These are phyloP conservation scores for Rhodosporidiobolus odoratus DNA, from an alignment of 768 basidiomycete species.

Conservation along the genomic window DNA sequence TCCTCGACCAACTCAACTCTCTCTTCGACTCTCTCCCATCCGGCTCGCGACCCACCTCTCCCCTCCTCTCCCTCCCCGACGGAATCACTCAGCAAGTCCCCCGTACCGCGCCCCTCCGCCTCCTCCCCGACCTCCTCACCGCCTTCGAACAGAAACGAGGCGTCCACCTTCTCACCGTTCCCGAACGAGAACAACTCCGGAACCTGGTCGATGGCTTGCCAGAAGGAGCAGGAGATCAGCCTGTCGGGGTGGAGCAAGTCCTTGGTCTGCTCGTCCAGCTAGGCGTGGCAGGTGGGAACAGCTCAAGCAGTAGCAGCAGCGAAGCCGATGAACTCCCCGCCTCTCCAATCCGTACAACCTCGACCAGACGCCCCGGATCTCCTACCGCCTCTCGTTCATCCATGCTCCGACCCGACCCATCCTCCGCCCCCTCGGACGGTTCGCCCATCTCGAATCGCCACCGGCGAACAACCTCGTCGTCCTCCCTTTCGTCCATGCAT, in stretches of 20 bases:
- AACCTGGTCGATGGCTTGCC: not conserved
- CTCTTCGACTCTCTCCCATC: slow-evolving; percentile 28
- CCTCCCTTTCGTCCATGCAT: not conserved
- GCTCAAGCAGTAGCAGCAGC: not conserved
- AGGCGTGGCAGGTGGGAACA: slow-evolving; percentile 3
- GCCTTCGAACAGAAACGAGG: slow-evolving; percentile 23
- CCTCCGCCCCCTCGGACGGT: slow-evolving; percentile 1
- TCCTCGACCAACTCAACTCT: slow-evolving; percentile 17
- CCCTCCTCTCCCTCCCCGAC: slow-evolving; percentile 1
- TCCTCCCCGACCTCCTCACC: slow-evolving; percentile 18
- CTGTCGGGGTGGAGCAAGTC: slow-evolving; percentile 24
- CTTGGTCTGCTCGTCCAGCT: slow-evolving; percentile 7
- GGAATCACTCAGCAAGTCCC: not conserved
- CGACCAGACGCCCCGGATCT: not conserved
- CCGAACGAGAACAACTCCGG: slow-evolving; percentile 1
- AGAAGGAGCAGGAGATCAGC: not conserved
- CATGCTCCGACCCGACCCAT: not conserved
- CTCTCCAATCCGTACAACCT: not conserved
- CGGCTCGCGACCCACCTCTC: slow-evolving; percentile 11
- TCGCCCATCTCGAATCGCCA: slow-evolving; percentile 10
- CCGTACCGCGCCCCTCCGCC: slow-evolving; percentile 10
- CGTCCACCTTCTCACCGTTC: slow-evolving; percentile 14
- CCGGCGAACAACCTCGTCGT: slow-evolving; percentile 4
- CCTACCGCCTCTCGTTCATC: not conserved
- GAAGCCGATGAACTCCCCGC: not conserved